Conservation (phyloP, 305 asterid genomes). For the Solanum hybrid region DNA sequence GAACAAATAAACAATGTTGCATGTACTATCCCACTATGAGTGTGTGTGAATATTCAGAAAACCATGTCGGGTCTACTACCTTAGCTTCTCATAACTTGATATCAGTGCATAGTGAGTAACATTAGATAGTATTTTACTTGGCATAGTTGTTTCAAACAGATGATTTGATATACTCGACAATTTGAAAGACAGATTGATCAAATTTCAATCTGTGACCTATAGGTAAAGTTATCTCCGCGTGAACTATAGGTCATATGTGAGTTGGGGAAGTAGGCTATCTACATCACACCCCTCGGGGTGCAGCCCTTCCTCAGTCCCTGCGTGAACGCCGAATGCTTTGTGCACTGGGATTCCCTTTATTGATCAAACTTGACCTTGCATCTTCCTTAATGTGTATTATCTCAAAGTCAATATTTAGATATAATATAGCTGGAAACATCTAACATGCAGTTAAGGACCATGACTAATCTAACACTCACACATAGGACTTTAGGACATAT, state of each 20-base stretch:
- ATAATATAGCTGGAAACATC: neutral
- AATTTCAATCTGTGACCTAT: neutral
- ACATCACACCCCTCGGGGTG: neutral
- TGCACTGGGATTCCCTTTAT: neutral
- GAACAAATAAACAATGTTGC: neutral
- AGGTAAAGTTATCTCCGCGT: neutral
- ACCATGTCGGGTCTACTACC: neutral
- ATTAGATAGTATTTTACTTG: neutral
- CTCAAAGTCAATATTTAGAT: neutral
- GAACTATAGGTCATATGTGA: neutral
- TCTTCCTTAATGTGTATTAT: neutral
- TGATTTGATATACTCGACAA: neutral
- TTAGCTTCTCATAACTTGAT: neutral
- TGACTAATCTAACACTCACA: neutral
- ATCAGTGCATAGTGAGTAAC: neutral
- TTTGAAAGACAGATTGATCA: neutral
- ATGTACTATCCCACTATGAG: neutral
- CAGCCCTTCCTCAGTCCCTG: neutral
- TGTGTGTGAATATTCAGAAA: neutral
- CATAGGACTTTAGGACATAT: neutral
- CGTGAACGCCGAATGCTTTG: neutral
- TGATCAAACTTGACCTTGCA: neutral
- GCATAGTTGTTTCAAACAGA: neutral
- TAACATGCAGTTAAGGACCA: neutral
- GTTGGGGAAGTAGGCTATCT: neutral